Evolutionary conservation across 371 early-diverging fungal species (phyloP).

Genomic region (Massospora cicadina): DNA sequence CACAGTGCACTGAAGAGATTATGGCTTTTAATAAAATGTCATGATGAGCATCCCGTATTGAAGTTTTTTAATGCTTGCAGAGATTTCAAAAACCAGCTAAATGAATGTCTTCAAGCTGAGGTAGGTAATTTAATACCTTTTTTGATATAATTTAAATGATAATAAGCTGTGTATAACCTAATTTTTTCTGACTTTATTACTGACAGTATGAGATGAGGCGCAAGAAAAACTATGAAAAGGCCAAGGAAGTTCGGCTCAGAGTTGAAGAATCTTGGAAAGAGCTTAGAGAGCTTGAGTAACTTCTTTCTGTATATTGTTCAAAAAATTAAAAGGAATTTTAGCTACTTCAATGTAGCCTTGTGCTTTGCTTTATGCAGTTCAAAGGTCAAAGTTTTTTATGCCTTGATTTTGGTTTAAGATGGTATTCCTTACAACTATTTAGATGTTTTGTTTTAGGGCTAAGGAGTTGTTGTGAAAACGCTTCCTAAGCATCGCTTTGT

Average conservation of each 20-base stretch:
- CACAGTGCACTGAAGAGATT: neutral
- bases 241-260: neutral
- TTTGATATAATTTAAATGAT: neutral
- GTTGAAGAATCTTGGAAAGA: neutral
- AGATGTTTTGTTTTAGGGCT: too few relatives aligned
- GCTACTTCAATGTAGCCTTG: too few relatives aligned
- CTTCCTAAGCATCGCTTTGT: too few relatives aligned
- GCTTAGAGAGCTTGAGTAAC: neutral
- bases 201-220: neutral
- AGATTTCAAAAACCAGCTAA: neutral
- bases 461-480: too few relatives aligned
- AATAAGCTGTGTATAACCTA: too few relatives aligned
- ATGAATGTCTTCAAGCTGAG: neutral
- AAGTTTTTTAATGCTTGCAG: neutral
- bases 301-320: too few relatives aligned
- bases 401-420: too few relatives aligned
- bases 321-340: too few relatives aligned
- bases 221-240: neutral
- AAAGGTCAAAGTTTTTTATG: too few relatives aligned
- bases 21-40: neutral
- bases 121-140: neutral
- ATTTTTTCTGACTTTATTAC: neutral
- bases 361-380: too few relatives aligned
- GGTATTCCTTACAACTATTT: too few relatives aligned
- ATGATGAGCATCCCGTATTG: neutral